These are phyloP conservation scores for Crepidotus variabilis DNA, from an alignment of 768 basidiomycete genomes.

Conservation along the genomic window DNA sequence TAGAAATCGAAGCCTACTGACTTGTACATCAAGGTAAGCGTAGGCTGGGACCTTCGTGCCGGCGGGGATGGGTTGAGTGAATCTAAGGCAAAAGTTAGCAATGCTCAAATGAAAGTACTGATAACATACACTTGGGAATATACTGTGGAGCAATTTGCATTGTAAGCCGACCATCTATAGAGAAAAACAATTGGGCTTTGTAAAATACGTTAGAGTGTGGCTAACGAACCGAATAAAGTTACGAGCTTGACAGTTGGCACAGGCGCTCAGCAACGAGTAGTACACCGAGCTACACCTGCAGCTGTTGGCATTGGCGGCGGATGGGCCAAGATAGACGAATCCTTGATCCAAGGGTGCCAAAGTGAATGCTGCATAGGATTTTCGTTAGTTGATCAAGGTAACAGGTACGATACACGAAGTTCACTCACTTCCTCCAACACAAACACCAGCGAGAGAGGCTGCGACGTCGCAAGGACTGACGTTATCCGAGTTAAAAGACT, in stretches of 20 bases:
- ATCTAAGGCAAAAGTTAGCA: constrained; percentile 21
- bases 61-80: constrained; percentile 32
- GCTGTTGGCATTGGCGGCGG: constrained; percentile 25
- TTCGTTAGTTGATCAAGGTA: background rate
- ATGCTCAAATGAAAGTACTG: background rate
- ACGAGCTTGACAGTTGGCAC: constrained; percentile 42
- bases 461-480: constrained; percentile 46
- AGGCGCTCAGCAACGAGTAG: constrained; percentile 51
- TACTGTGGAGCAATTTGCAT: constrained; percentile 40
- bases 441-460: constrained; percentile 36
- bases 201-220: background rate
- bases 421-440: constrained; percentile 31
- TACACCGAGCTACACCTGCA: constrained; percentile 51
- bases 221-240: constrained; percentile 27
- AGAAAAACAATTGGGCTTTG: background rate
- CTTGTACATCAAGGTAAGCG: constrained; percentile 43
- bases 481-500: constrained; percentile 35
- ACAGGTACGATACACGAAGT: background rate
- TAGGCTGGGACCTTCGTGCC: constrained; percentile 43
- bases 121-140: constrained; percentile 30
- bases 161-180: constrained; percentile 46
- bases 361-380: constrained; percentile 26
- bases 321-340: constrained; percentile 36
- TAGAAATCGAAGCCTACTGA: constrained; percentile 12
- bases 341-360: constrained; percentile 26